Evolutionary conservation across 805 yeast genomes (phyloP).

Genomic region (Zygotorulaspora sp.): DNA sequence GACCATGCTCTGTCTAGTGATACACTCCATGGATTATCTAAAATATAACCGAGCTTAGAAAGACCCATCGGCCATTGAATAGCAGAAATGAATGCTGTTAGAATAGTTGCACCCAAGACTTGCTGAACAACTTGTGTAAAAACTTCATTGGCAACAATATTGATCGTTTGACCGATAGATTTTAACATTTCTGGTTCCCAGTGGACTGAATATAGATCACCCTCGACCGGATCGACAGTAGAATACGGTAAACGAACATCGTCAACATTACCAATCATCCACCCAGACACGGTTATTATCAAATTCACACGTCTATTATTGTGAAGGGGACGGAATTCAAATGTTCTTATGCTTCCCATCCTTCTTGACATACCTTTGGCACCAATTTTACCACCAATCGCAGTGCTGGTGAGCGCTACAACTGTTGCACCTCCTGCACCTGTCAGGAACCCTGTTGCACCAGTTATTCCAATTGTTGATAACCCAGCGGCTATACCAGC

Average conservation of each 20-base stretch:
- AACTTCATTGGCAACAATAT: constrained; percentile 89
- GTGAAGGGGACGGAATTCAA: constrained; percentile 89
- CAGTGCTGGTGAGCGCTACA: constrained; percentile 87
- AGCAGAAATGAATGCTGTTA: constrained; percentile 88
- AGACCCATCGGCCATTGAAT: constrained; percentile 89
- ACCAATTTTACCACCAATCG: constrained; percentile 88
- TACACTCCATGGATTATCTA: constrained; percentile 98
- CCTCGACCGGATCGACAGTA: constrained; percentile 96
- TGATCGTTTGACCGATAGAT: constrained; percentile 94
- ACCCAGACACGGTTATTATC: constrained; percentile 87
- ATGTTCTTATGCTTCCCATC: constrained; percentile 87
- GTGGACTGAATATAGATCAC: constrained; percentile 82
- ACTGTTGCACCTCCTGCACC: constrained; percentile 96
- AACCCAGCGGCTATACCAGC: constrained; percentile 98
- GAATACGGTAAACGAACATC: constrained; percentile 95
- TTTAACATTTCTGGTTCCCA: constrained; percentile 99
- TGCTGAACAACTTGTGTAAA: constrained; percentile 92
- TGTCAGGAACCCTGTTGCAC: constrained; percentile 89
- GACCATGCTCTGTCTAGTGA: constrained; percentile 96
- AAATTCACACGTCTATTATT: constrained; percentile 84
- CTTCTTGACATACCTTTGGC: constrained; percentile 77
- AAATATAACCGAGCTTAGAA: constrained; percentile 78
- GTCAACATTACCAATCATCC: constrained; percentile 95
- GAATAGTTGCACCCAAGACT: constrained; percentile 83
- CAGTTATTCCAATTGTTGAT: constrained; percentile 88